Evolutionary conservation across 2,329 filamentous ascomycete genomes (phyloP), one percentile per base, ranked within the genome.

Genomic region (Aspergillus carbonarius): DNA sequence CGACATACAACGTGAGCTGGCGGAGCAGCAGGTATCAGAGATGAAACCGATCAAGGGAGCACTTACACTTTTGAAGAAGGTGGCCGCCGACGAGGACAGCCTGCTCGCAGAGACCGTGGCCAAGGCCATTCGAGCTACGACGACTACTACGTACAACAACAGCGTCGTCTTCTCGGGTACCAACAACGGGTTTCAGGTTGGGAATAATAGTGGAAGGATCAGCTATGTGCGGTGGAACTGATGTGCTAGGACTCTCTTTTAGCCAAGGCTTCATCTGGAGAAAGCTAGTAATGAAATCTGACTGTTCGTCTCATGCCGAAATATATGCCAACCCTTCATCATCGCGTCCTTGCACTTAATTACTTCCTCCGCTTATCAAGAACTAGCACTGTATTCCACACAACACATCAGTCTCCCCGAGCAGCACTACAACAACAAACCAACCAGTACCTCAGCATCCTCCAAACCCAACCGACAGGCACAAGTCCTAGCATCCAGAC

Each of bases 131-230:
- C 40, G 52, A 30, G 18, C 18, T 13, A 56, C 46, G 18, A 50
- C 34, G 6, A 57, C 55, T 5, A 53, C 20, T 4, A 53, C 49
- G 20, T 57, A 57, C 12, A 57, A 27, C 4, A 53, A 57, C 10
- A 40, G 48, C 23, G 55, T 57, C n/a, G 32, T 57, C 2, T 57
- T 53, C 49, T 23, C 30, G 15, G 55, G 55, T 17, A 9, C 18
- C 9, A 57, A 57, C 49, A 53, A 17, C 8, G 49, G 55, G 9
- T 48, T 57, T 20, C 49, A 57, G 17, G 15, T 57, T 4, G 55
- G 55, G 10, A 48, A 53, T 15, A 57, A 57, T 18, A n/a, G 7
- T 13, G 55, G 55, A n/a, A 53, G 9, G 6, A 57, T 57, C 20
- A 42, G 40, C 49, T 17, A 39, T 20, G 34, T 57, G 13, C 55